Conservation (phyloP, 306 rosid genomes). For the Dryas drummondii region DNA sequence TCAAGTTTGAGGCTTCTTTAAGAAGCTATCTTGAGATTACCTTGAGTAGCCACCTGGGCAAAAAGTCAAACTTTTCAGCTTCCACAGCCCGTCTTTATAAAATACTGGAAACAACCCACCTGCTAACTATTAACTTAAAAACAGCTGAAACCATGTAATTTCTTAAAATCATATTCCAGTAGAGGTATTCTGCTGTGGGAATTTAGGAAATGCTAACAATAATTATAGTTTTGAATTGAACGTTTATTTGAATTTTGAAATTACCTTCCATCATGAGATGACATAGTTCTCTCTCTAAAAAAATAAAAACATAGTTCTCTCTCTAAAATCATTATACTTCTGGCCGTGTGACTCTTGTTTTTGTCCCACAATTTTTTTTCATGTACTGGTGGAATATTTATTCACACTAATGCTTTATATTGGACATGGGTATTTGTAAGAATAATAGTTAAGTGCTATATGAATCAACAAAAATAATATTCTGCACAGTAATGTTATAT, state of each 20-base stretch:
- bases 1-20: too few relatives aligned
- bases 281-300: neutral
- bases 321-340: neutral
- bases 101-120: too few relatives aligned
- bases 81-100: too few relatives aligned
- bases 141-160: neutral
- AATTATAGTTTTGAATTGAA: neutral
- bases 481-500: neutral
- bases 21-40: too few relatives aligned
- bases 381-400: neutral
- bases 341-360: neutral
- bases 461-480: neutral
- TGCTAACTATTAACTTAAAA: too few relatives aligned
- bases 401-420: neutral
- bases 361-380: neutral
- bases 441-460: neutral
- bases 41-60: too few relatives aligned
- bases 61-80: too few relatives aligned
- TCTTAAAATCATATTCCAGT: neutral
- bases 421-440: neutral
- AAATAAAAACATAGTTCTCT: neutral
- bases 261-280: neutral
- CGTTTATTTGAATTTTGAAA: neutral
- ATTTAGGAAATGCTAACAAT: neutral
- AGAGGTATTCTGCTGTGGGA: neutral